Evolutionary conservation across 257 asterid genomes (phyloP).

Genomic region (Coffea eugenioides): DNA sequence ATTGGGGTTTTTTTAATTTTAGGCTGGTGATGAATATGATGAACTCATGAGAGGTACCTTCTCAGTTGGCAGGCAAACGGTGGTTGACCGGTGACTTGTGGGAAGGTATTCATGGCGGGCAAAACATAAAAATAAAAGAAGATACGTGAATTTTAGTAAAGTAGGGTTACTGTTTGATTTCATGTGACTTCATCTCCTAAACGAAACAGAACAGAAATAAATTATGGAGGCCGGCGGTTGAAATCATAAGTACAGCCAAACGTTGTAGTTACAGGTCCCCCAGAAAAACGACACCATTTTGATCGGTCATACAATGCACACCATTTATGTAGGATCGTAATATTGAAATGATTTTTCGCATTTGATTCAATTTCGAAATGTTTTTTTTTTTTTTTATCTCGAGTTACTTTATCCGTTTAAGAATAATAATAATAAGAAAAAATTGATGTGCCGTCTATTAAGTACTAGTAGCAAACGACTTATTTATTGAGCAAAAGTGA

Average conservation of each 20-base stretch:
- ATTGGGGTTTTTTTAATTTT: not conserved
- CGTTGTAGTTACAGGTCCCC: not conserved
- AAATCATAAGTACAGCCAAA: not conserved
- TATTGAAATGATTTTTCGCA: too few species aligned
- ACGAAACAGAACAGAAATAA: not conserved
- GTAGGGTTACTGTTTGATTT: not conserved
- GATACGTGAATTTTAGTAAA: not conserved
- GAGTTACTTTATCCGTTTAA: too few species aligned
- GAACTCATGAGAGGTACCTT: not conserved
- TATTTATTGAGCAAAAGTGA: not conserved
- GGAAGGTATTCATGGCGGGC: not conserved
- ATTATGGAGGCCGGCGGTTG: not conserved
- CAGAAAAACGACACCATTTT: not conserved
- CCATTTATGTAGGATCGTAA: too few species aligned
- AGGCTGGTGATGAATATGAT: not conserved
- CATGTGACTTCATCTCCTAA: not conserved
- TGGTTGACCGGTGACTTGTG: not conserved
- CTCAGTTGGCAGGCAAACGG: not conserved
- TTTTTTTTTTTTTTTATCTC: too few species aligned
- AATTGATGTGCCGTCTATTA: too few species aligned
- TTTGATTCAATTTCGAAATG: too few species aligned
- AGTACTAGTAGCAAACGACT: not conserved
- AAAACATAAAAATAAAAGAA: not conserved
- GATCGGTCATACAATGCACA: too few species aligned
- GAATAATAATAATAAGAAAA: too few species aligned